Conservation (phyloP, 495 filamentous ascomycete genomes). For the Neurospora sp. region DNA sequence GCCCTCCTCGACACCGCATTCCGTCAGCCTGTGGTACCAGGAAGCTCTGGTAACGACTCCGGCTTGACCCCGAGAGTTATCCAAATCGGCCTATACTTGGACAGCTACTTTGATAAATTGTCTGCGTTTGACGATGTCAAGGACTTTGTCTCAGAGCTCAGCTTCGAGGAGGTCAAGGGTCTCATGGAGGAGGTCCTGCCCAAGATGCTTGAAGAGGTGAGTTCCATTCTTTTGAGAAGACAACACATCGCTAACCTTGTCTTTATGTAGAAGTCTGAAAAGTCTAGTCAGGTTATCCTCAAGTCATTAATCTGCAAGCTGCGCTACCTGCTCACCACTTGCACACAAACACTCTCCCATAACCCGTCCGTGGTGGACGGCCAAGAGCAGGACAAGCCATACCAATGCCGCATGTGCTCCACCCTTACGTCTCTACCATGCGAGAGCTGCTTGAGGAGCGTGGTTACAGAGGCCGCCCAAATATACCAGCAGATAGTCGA, state of each 20-base stretch:
- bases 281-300: constrained; percentile 10
- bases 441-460: constrained; percentile 23
- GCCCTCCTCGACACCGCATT: constrained; percentile 18
- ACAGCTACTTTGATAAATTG: constrained; percentile 22
- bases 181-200: constrained; percentile 20
- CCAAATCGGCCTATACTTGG: constrained; percentile 22
- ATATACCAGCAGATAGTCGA: constrained; percentile 19
- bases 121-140: constrained; percentile 28
- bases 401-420: constrained; percentile 22
- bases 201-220: constrained; percentile 15
- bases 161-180: constrained; percentile 18
- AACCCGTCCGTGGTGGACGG: constrained; percentile 13
- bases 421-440: constrained; percentile 14
- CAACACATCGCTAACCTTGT: not conserved
- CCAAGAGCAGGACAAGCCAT: constrained; percentile 10
- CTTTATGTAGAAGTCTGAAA: constrained; percentile 9
- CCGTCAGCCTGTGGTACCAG: constrained; percentile 3
- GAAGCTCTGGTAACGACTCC: constrained; percentile 1
- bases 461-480: constrained; percentile 18
- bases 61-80: constrained; percentile 18
- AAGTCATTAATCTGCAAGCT: constrained; percentile 19
- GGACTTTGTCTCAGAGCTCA: constrained; percentile 20
- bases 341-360: constrained; percentile 21
- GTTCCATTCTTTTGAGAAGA: not conserved
- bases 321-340: constrained; percentile 23